These are phyloP conservation scores for Chalara sp. DNA, from an alignment of 2,329 filamentous ascomycete species.

Conservation along the genomic window DNA sequence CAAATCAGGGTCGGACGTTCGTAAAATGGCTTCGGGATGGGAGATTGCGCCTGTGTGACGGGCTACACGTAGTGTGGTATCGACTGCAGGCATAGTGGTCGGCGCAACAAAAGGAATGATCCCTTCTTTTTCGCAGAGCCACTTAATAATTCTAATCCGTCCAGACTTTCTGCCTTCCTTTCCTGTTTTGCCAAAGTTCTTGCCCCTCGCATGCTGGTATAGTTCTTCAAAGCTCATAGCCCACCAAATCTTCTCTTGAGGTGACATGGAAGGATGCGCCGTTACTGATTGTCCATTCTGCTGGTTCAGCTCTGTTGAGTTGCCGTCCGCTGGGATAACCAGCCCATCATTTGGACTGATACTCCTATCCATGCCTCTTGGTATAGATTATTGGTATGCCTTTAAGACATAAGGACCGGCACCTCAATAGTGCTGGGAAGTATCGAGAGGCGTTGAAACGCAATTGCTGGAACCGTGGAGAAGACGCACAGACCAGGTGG, in stretches of 20 bases:
- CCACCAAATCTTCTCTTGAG: conserved; percentile 11
- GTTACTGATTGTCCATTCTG: background rate
- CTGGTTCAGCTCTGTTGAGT: background rate
- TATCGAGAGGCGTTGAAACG: no score
- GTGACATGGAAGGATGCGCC: conserved; percentile 4
- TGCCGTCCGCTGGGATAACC: no score
- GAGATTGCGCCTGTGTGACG: conserved; percentile 8
- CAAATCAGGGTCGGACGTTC: conserved; percentile 7
- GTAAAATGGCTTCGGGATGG: conserved; percentile 10
- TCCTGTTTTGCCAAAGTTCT: conserved; percentile 7
- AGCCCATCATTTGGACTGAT: no score
- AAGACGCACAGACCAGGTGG: no score
- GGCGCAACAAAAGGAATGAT: conserved; percentile 10
- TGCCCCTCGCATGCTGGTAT: conserved; percentile 6
- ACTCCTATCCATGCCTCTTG: no score
- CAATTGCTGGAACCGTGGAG: no score
- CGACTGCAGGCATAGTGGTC: background rate
- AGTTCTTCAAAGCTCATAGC: conserved; percentile 12
- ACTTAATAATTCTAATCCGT: conserved; percentile 10
- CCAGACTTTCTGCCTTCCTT: conserved; percentile 9
- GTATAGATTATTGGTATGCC: no score
- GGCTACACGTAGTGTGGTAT: background rate
- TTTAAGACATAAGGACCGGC: no score
- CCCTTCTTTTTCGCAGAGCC: conserved; percentile 10
- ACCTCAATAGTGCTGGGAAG: no score